Evolutionary conservation across 1,284 basidiomycete species (phyloP).

Genomic region (Cutaneotrichosporon cutaneum): DNA sequence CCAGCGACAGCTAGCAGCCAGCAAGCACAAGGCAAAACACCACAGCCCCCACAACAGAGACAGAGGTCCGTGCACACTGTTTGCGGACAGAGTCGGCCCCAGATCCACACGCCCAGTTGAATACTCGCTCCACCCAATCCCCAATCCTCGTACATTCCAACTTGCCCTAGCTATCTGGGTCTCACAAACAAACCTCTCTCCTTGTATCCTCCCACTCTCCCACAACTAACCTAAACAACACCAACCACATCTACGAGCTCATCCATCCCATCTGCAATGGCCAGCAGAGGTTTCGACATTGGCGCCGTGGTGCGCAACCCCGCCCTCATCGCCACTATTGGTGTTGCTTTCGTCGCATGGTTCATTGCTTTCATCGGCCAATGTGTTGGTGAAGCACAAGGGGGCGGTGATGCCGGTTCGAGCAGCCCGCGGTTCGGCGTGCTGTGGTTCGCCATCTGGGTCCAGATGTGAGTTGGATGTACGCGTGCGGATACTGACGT

Average conservation of each 20-base stretch:
- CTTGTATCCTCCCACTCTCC: not conserved
- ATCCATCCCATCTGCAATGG: constrained; percentile 26
- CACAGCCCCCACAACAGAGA: too few relatives aligned
- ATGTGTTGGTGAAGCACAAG: constrained; percentile 9
- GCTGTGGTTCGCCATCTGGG: constrained; percentile 88
- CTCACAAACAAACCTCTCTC: not conserved
- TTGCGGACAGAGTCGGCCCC: not conserved
- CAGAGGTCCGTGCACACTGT: too few relatives aligned
- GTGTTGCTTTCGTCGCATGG: constrained; percentile 83
- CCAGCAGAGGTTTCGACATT: constrained; percentile 35
- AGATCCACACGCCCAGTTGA: not conserved
- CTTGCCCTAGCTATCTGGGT: not conserved
- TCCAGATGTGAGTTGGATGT: constrained; percentile 37
- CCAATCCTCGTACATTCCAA: not conserved
- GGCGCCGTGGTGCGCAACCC: constrained; percentile 74
- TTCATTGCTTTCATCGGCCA: constrained; percentile 73
- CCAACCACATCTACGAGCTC: not conserved
- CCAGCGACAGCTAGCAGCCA: too few relatives aligned
- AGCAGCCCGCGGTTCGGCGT: constrained; percentile 53
- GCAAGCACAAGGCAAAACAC: too few relatives aligned
- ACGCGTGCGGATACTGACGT: not conserved
- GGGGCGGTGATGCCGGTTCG: constrained; percentile 19
- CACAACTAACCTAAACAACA: not conserved
- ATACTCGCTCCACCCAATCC: too few relatives aligned
- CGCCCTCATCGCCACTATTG: constrained; percentile 79